Conservation (phyloP, 768 basidiomycete genomes). For the Xerocomus brunneocitrinus region DNA sequence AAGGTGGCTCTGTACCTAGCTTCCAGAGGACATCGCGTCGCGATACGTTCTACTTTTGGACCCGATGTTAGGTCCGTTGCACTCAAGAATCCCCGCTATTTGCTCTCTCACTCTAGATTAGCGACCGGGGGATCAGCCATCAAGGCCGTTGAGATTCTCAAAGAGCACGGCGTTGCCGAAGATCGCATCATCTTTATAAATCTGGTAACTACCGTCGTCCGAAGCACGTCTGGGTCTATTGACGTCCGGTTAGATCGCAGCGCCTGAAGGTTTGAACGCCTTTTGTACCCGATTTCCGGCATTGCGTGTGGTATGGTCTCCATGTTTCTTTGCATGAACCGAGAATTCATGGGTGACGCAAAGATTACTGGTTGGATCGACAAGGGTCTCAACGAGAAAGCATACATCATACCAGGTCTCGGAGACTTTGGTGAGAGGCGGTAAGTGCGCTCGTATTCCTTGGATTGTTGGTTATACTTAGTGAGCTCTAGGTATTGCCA, state of each 20-base stretch:
- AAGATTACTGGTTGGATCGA: constrained; percentile 97
- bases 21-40: constrained; percentile 87
- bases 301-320: constrained; percentile 64
- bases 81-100: background rate
- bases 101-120: constrained; percentile 13
- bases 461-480: background rate
- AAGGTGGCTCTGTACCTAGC: constrained; percentile 36
- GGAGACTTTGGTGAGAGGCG: constrained; percentile 96
- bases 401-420: constrained; percentile 90
- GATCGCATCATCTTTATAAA: constrained; percentile 95
- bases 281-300: constrained; percentile 75
- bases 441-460: constrained; percentile 31
- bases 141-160: constrained; percentile 93
- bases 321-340: background rate
- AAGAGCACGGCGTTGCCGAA: constrained; percentile 88
- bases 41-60: constrained; percentile 94
- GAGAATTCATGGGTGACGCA: background rate
- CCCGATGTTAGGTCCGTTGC: constrained; percentile 85
- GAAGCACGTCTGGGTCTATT: background rate
- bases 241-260: constrained; percentile 57
- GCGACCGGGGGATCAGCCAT: constrained; percentile 98
- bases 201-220: constrained; percentile 44
- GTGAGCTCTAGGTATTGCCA: constrained; percentile 20
- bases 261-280: constrained; percentile 82
- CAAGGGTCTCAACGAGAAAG: constrained; percentile 83